A percentile compares a stretch with the other conserved stretches of the same genome.
phyloP scores from a whole-genome alignment of 2,329 filamentous ascomycete genomes.

The Meredithiella fracta region DNA sequence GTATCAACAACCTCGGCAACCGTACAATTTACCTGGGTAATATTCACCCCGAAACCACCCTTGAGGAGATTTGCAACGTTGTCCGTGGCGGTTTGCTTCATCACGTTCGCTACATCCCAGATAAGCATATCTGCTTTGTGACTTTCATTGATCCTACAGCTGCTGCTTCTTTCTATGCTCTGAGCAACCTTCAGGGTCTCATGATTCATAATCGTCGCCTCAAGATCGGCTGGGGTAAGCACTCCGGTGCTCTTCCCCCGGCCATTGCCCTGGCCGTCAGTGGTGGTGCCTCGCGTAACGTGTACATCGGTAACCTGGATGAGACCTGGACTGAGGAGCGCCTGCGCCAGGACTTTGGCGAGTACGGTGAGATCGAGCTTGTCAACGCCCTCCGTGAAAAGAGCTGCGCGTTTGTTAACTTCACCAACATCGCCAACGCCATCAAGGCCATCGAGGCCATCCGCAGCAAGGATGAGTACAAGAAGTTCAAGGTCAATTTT shows the following conservation, averaged over 20 bases:
- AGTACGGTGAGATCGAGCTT: slow-evolving; percentile 94
- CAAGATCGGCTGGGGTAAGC: slow-evolving; percentile 99
- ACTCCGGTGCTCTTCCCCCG: slow-evolving; percentile 87
- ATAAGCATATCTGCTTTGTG: slow-evolving; percentile 99
- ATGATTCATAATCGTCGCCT: slow-evolving; percentile 98
- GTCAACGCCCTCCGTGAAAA: slow-evolving; percentile 95
- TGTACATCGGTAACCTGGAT: slow-evolving; percentile 94
- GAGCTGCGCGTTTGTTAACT: slow-evolving; percentile 98
- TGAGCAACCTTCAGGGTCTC: slow-evolving; percentile 91
- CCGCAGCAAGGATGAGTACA: slow-evolving; percentile 88
- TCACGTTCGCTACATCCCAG: slow-evolving; percentile 96
- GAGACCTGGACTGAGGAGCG: slow-evolving; percentile 96
- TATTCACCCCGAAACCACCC: slow-evolving; percentile 96
- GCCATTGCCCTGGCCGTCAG: slow-evolving; percentile 93
- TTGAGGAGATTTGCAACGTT: slow-evolving; percentile 99
- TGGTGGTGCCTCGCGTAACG: slow-evolving; percentile 92
- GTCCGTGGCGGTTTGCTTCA: slow-evolving; percentile 89
- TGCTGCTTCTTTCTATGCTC: slow-evolving; percentile 89
- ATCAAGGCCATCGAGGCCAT: slow-evolving; percentile 98
- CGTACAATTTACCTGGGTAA: slow-evolving; percentile 96
- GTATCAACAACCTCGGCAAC: slow-evolving; percentile 94
- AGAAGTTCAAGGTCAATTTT: slow-evolving; percentile 98
- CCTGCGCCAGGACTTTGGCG: slow-evolving; percentile 86
- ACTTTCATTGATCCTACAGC: slow-evolving; percentile 98
- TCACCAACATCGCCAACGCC: slow-evolving; percentile 98